Evolutionary conservation across 2,329 filamentous ascomycete genomes (phyloP).

Genomic region (Madurella mycetomatis): DNA sequence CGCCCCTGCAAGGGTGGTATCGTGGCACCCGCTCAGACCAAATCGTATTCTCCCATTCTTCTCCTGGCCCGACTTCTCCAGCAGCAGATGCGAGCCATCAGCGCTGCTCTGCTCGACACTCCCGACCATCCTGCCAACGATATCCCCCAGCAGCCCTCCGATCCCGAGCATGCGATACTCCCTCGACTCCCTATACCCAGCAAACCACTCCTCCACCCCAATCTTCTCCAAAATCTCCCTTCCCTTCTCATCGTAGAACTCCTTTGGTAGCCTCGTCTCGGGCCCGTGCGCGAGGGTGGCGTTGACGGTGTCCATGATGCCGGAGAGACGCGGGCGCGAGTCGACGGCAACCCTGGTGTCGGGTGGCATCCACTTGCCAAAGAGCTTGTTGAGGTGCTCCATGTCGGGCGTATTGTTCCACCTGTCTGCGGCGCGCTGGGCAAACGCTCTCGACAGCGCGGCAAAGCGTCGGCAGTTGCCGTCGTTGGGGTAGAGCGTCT

Average conservation of each 20-base stretch:
- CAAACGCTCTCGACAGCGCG: constrained; percentile 64
- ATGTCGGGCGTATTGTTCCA: constrained; percentile 80
- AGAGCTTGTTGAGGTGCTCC: constrained; percentile 71
- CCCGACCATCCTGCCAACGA: constrained; percentile 70
- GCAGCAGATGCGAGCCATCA: constrained; percentile 49
- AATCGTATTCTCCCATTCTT: constrained; percentile 57
- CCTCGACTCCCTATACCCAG: constrained; percentile 73
- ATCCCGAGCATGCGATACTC: constrained; percentile 92
- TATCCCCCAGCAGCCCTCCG: constrained; percentile 76
- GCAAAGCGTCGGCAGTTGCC: constrained; percentile 68
- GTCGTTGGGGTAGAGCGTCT: constrained; percentile 79
- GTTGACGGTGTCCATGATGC: constrained; percentile 93
- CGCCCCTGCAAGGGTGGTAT: constrained; percentile 82
- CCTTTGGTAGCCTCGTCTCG: constrained; percentile 69
- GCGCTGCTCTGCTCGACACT: constrained; percentile 56
- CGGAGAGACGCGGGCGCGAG: constrained; percentile 74
- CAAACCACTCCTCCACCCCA: constrained; percentile 87
- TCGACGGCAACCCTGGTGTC: constrained; percentile 72
- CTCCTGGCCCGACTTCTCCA: constrained; percentile 32
- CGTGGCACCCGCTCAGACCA: constrained; percentile 80
- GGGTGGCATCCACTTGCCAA: constrained; percentile 82
- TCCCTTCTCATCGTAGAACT: constrained; percentile 79
- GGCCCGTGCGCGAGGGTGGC: constrained; percentile 80
- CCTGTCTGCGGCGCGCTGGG: constrained; percentile 63
- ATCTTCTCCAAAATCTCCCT: constrained; percentile 68